Evolutionary conservation across 305 asterid species (phyloP).

Genomic region (Plantago coronopus): DNA sequence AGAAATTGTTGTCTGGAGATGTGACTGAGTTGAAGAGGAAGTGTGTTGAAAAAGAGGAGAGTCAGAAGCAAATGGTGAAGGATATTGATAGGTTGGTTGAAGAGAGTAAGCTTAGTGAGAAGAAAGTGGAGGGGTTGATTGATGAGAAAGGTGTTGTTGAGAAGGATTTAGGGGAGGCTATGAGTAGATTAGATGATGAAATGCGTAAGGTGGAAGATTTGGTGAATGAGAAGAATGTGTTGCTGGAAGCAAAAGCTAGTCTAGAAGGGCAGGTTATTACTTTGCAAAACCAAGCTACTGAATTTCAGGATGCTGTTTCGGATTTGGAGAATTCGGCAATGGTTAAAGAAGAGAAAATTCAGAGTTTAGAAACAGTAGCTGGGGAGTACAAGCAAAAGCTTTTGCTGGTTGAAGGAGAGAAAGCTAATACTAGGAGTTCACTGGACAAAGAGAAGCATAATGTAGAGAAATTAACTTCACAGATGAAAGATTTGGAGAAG

Average conservation of each 20-base stretch:
- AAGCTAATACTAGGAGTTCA: conserved; percentile 27
- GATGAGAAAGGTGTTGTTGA: conserved; percentile 38
- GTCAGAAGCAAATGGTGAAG: conserved; percentile 42
- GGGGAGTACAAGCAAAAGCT: conserved; percentile 27
- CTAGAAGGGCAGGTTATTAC: conserved; percentile 36
- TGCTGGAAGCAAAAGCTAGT: conserved; percentile 38
- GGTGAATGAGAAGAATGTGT: conserved; percentile 32
- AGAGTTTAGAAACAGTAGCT: conserved; percentile 43
- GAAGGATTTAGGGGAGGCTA: conserved; percentile 38
- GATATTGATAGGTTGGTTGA: conserved; percentile 38
- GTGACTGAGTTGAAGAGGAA: conserved; percentile 68
- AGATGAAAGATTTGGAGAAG: conserved; percentile 40
- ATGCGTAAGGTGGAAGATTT: conserved; percentile 32
- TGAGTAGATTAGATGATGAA: conserved; percentile 35
- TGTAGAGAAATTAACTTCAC: conserved; percentile 28
- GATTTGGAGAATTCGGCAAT: conserved; percentile 31
- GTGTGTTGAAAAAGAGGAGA: conserved; percentile 40
- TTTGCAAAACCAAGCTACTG: conserved; percentile 38
- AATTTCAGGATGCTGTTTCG: conserved; percentile 29
- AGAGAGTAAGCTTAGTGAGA: conserved; percentile 40
- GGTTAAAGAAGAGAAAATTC: conserved; percentile 33
- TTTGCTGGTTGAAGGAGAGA: conserved; percentile 37
- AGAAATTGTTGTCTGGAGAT: conserved; percentile 25
- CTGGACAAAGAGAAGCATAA: conserved; percentile 43
- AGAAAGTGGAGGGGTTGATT: conserved; percentile 33